Base-by-base conservation (phyloP, 2,329 filamentous ascomycete species). In the Setomelanomma holmii region DNA sequence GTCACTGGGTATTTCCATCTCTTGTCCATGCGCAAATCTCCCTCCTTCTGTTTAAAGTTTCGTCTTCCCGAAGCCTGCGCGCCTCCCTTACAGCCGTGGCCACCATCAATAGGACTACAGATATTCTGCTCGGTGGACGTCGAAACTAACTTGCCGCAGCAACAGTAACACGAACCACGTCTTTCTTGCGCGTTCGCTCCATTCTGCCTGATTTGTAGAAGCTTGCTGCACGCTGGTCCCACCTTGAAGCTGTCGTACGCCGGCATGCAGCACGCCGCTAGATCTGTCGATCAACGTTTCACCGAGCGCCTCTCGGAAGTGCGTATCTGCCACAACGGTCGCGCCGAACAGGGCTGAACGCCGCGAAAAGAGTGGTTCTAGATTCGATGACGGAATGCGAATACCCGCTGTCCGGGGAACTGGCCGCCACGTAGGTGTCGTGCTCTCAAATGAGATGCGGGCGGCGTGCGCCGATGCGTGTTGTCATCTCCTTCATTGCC, bases 221-320 rank as follows among this genome's bases (percentile, higher is more conserved):
- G 54, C 44, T 11, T 48, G 51, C 58, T 55, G 63, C 55, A 61
- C 53, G 39, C 40, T 21, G 30, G 50, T 62, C 39, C 33, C 41
- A 56, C 53, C 46, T 60, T 36, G 20, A 23, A 11, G 17, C 43
- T 51, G 40, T 46, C 30, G 49, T 56, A 19, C 30, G 12, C 40
- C n/a, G 17, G 35, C 16, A 46, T 60, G 55, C 53, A 55, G 52
- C 56, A 16, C 27, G 30, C 20, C 30, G 43, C 59, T 58, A 57
- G 36, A 58, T 49, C 40, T 60, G 57, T 64, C 54, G 51, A 60
- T 54, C 53, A 58, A 60, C 43, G 64, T 71, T 43, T 27, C 49
- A 72, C 70, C 40, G 43, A 58, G 61, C 60, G 64, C 62, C 66
- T 55, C 53, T 66, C 63, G 56, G 58, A 53, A 51, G 46, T 30